phyloP scores from a whole-genome alignment of 805 yeast genomes.

The Candida cerambycidarum region DNA sequence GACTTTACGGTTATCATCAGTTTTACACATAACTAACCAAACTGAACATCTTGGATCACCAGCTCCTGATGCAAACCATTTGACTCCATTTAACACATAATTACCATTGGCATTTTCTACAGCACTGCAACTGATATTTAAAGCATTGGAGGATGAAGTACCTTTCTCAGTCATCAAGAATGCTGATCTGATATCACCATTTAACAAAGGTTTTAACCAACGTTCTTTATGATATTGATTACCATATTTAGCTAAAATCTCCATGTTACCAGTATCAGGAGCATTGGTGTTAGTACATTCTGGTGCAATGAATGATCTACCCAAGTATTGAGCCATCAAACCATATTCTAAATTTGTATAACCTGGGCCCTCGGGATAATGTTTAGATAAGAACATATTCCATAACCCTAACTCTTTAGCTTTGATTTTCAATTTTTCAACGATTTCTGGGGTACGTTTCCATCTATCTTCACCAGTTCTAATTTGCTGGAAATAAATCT shows the following conservation, averaged over 20 bases:
- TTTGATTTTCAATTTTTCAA: conserved; percentile 51
- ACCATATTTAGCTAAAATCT: conserved; percentile 45
- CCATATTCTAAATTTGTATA: conserved; percentile 64
- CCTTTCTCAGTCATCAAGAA: conserved; percentile 67
- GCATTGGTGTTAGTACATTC: conserved; percentile 61
- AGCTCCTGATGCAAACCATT: conserved; percentile 73
- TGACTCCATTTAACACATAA: conserved; percentile 56
- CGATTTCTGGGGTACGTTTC: conserved; percentile 45
- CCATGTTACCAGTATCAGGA: conserved; percentile 69
- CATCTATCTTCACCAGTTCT: conserved; percentile 41
- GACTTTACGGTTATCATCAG: conserved; percentile 25
- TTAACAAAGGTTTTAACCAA: conserved; percentile 54
- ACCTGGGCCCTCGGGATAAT: conserved; percentile 53
- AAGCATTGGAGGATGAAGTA: conserved; percentile 59
- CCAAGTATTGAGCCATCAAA: conserved; percentile 62
- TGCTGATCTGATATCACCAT: conserved; percentile 58
- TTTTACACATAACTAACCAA: conserved; percentile 56
- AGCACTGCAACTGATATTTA: conserved; percentile 53
- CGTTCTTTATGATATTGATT: conserved; percentile 34
- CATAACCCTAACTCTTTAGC: conserved; percentile 56
- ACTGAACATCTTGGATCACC: conserved; percentile 62
- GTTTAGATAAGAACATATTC: conserved; percentile 57
- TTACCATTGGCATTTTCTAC: conserved; percentile 37
- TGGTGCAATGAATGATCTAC: conserved; percentile 53
- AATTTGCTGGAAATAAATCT: conserved; percentile 42